Base-by-base conservation (phyloP, 306 rosid genomes). In the Vicia faba region DNA sequence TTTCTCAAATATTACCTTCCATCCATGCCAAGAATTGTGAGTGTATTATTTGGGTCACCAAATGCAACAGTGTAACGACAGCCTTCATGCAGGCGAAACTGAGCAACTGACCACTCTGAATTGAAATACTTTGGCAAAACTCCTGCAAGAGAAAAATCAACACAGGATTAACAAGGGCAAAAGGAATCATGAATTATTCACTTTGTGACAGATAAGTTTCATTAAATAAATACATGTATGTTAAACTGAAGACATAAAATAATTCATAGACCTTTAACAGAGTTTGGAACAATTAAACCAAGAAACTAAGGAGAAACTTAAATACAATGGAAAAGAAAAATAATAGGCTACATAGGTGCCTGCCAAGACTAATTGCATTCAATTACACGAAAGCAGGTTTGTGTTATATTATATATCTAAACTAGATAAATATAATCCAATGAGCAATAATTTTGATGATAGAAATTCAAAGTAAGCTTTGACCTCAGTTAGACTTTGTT, bases 21-120 rank as follows among this genome's bases (percentile, higher is more conserved):
- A 58, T 86, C 87, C 91, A 86, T 81, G 76, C 92, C 96, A 75
- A 86, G 84, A 74, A 86, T 79, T 41, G 85, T 76, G 61, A 86
- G 80, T 2, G 89, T 85, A 64, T 83, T 89, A 72, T 85, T 85
- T 79, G 83, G 78, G 46, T 78, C 85, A 8, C 91, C 89, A 61
- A 89, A 89, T 56, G 91, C 89, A 75, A 85, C 88, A n/a, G 64
- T 58, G 80, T 75, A 85, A 14, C 62, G 82, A 77, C 80, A 77
- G 63, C 86, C 81, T 81, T 84, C 91, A 10, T 39, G 66, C 77
- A 87, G 79, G 72, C 66, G 97, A 75, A 87, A 90, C 81, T 85
- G 83, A 74, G 95, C 95, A 57, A 84, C 81, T 3, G 95, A 87
- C 97, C 95, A 77, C 78, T 87, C 86, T 3, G 95, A 90, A 75